A percentile compares a stretch with the other conserved stretches of the same genome.
phyloP scores from a whole-genome alignment of 176 grass and related monocot species.

The Aegilops longissima region DNA sequence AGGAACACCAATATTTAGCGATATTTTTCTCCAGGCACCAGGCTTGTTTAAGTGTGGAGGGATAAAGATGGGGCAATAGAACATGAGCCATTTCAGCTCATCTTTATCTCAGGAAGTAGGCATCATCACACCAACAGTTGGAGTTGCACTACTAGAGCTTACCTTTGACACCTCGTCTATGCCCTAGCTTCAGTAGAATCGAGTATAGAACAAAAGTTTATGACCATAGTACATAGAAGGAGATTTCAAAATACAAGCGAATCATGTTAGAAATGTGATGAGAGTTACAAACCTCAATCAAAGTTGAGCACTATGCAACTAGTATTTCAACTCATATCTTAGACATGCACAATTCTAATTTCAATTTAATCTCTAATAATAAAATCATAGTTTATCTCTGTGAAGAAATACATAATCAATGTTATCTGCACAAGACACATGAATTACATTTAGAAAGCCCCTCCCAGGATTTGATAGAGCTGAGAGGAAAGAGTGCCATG shows the following conservation, averaged over 20 bases:
- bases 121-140: no score
- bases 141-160: background rate
- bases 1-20: background rate
- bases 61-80: constrained; percentile 45
- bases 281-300: background rate
- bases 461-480: background rate
- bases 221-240: constrained; percentile 69
- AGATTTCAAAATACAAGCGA: background rate
- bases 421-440: background rate
- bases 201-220: constrained; percentile 56
- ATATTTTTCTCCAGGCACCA: background rate
- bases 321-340: background rate
- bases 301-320: background rate
- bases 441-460: background rate
- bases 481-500: background rate
- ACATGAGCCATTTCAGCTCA: constrained; percentile 66
- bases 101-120: constrained; percentile 44
- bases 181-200: constrained; percentile 43
- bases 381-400: background rate
- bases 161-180: no score
- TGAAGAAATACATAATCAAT: background rate
- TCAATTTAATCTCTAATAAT: background rate
- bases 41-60: background rate
- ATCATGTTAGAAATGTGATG: background rate
- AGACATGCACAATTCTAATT: no score